Percentiles rank a stretch among this genome's conserved stretches.
Conservation (phyloP, 1,284 basidiomycete species). For the Boletellus deceptivus region DNA sequence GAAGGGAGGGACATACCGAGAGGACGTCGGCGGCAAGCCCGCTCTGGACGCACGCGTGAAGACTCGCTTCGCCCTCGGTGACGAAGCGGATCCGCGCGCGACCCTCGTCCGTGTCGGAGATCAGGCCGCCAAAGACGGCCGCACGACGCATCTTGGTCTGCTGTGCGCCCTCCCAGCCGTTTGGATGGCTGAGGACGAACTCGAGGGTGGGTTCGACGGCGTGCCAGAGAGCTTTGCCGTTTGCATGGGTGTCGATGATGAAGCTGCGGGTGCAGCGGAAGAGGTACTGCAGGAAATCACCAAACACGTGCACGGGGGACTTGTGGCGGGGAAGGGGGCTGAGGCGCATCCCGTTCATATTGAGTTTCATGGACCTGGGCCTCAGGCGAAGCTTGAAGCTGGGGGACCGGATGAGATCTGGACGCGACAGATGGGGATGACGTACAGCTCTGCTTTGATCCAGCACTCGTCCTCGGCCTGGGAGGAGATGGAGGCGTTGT, state of each 20-base stretch:
- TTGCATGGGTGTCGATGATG: conserved; percentile 73
- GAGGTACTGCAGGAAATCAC: conserved; percentile 73
- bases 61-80: conserved; percentile 76
- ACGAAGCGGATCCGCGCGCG: conserved; percentile 71
- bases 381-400: conserved; percentile 78
- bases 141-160: conserved; percentile 73
- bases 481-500: conserved; percentile 52
- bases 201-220: conserved; percentile 60
- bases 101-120: conserved; percentile 69
- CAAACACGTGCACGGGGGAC: conserved; percentile 68
- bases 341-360: conserved; percentile 78
- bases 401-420: background rate
- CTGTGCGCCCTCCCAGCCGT: conserved; percentile 80
- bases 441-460: conserved; percentile 71
- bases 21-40: conserved; percentile 73
- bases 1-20: conserved; percentile 45
- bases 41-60: conserved; percentile 73
- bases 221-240: conserved; percentile 61
- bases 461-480: conserved; percentile 72
- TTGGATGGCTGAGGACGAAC: conserved; percentile 74
- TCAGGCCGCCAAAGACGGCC: conserved; percentile 63
- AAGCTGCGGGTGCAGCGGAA: conserved; percentile 69
- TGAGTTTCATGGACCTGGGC: conserved; percentile 69
- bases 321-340: conserved; percentile 62
- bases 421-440: conserved; percentile 12